Base-by-base conservation (phyloP, 441 rosid species). In the Corymbia calophylla region DNA sequence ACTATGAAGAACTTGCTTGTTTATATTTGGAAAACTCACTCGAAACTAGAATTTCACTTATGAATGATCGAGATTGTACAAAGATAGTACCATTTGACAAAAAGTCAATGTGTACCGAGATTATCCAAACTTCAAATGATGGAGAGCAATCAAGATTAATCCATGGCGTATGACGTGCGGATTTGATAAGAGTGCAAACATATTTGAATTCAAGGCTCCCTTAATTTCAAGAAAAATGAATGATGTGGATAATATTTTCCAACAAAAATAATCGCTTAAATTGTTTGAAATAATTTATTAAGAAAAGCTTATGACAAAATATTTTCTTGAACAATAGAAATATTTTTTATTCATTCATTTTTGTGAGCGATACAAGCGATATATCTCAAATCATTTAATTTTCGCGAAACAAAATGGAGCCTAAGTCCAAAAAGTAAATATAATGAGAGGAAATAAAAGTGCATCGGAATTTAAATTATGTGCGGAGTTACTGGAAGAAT, bases 1-100 rank as follows among this genome's bases (percentile, higher is more conserved):
- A 14, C 29, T 17, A 18, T 32, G 3, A 62, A 16, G 32, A 13
- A 3, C 68, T 13, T 29, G 18, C 18, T 1, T 62, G 21, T 0
- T 56, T 56, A 56, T 56, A 56, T 56, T 27, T 56, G 60, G 29
- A 56, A 21, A 56, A 56, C 60, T 56, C 60, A 9, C 60, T 8
- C 60, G 3, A 29, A 27, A 13, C 32, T 8, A 62, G 17, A 62
- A 62, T 29, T 29, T 29, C 6, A 13, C 16, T 3, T 29, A 29
- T 62, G 68, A 62, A 62, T 18, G 58, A 7, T 55, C 23, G 9
- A 1, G 18, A 62, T 13, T 8, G 17, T 6, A 29, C 68, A 29
- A 29, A 29, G 17, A 13, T 62, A 27, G 68, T 0, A 62, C 68
- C 68, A 29, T 29, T 29, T 62, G 32, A 62, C 9, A 18, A 29